Base-by-base conservation (phyloP, 164 flowering plant genomes). In the Kalanchoe fedtschenkoi region DNA sequence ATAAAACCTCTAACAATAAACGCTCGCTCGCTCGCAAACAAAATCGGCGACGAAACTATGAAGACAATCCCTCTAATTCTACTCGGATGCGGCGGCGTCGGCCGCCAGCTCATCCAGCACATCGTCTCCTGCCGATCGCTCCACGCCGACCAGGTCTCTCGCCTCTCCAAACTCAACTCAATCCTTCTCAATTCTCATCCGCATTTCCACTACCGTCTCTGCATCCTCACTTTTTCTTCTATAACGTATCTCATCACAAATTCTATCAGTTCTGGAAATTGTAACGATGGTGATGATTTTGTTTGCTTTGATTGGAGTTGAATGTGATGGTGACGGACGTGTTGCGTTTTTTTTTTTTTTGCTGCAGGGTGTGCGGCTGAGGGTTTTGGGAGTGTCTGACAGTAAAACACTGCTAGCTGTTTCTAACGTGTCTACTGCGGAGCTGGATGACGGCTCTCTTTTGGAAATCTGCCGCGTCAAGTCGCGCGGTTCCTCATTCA, bases 71-170 rank as follows among this genome's bases (percentile, higher is more conserved):
- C 85, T 15, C 21, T 88, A 69, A 38, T 91, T 65, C 64, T 88
- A 65, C 76, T 91, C 78, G 96, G 96, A 15, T 83, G 88, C 29
- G 97, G 96, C 61, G 95, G 91, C 47, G 96, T 91, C 15, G 95
- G 97, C 5, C 84, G 83, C 21, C 90, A 91, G 59, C 91, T 91
- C 57, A 79, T 88, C 66, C 87, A 81, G 16, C 97, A 91, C 79
- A 80, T 91, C 37, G 74, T 91, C 69, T 74, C 77, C 55, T 81
- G 86, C 73, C 72, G 97, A 65, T 71, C 85, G 17, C 78, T 85
- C 62, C 97, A 88, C 64, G 79, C 90, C 74, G 77, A 76, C 26
- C 81, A 77, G 82, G 97, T 86, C 51, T 30, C 0, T 51, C 26
- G 0, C 29, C 51, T 4, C 41, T n/a, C n/a, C n/a, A n/a, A n/a